Percentiles rank a stretch among this genome's conserved stretches.
Evolutionary conservation across 306 rosid genomes (phyloP).

Genomic region (Pyrus bretschneideri): DNA sequence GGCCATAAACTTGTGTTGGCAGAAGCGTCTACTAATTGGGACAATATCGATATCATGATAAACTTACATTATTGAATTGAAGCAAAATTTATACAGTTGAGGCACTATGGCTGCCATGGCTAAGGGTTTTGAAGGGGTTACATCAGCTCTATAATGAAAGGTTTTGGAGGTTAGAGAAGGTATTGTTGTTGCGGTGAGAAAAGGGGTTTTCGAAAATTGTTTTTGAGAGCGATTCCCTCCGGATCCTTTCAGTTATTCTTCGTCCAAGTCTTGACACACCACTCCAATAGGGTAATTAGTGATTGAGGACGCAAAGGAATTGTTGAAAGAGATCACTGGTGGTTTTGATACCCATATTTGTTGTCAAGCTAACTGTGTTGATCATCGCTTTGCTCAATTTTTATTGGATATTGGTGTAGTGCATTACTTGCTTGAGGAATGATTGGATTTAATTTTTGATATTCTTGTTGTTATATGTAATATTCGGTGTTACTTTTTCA

Average conservation of each 20-base stretch:
- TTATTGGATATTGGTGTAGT: not conserved
- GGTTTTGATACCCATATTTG: too few species aligned
- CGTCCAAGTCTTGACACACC: not conserved
- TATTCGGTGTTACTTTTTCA: too few species aligned
- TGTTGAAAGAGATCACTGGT: too few species aligned
- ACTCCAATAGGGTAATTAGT: not conserved
- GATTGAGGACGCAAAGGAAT: too few species aligned
- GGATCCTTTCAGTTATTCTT: not conserved
- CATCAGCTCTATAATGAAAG: too few species aligned
- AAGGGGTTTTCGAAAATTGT: too few species aligned
- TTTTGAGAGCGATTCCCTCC: not conserved
- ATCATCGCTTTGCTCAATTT: not conserved
- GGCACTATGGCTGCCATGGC: not conserved
- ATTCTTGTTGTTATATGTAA: not conserved
- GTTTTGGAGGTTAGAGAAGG: too few species aligned
- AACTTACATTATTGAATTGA: not conserved
- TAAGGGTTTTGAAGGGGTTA: too few species aligned
- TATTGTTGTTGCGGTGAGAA: too few species aligned
- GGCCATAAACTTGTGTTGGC: not conserved
- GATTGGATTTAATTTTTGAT: not conserved
- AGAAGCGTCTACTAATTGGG: not conserved
- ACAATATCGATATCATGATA: not conserved
- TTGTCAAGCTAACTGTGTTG: too few species aligned
- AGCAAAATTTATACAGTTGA: not conserved
- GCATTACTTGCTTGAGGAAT: not conserved